Evolutionary conservation across 495 filamentous ascomycete genomes (phyloP), one percentile per base, ranked within the genome.

Genomic region (Aspergillus wentii): DNA sequence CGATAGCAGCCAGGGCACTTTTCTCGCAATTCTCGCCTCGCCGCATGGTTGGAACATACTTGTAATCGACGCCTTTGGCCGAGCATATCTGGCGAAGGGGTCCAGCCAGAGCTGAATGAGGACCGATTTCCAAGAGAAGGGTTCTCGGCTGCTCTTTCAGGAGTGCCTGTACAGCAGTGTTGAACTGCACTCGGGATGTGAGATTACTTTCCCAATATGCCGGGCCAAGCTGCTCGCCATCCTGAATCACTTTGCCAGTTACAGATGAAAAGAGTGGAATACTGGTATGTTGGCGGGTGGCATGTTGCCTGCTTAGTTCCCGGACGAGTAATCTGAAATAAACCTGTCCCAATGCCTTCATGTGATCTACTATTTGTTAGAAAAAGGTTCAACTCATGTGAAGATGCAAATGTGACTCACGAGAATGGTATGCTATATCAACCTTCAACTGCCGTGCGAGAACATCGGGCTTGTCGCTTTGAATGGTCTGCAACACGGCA

Each of bases 131-230:
- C 1, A 49, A n/a, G 19, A 59, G 52, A 3, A 53, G 15, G 16
- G 33, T 35, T 0, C 6, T 0, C n/a, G 18, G 48, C 7, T 40
- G 8, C 2, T 29, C 17, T 1, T 41, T 50, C 1, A 67, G 33
- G 4, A 60, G 30, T 4, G 38, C 51, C 3, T 29, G 19, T 5
- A 64, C 33, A 0, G 66, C 62, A 2, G 49, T 33, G 1, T 34
- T 35, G 41, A 75, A 76, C 0, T 40, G 48, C 4, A 68, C 64
- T 7, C 62, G 61, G 4, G 38, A 57, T 15, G 43, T 48, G 8
- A 73, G 35, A 38, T 70, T 69, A 4, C 39, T 22, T 6, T 32
- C 31, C 67, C 69, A 73, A 41, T 73, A 65, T 62, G 30, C 62
- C 62, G 57, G 36, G 2, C 41, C 43, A 7, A 64, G 33, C 0